Base-by-base conservation (phyloP, 2,329 filamentous ascomycete genomes). In the Penicillium sp. region DNA sequence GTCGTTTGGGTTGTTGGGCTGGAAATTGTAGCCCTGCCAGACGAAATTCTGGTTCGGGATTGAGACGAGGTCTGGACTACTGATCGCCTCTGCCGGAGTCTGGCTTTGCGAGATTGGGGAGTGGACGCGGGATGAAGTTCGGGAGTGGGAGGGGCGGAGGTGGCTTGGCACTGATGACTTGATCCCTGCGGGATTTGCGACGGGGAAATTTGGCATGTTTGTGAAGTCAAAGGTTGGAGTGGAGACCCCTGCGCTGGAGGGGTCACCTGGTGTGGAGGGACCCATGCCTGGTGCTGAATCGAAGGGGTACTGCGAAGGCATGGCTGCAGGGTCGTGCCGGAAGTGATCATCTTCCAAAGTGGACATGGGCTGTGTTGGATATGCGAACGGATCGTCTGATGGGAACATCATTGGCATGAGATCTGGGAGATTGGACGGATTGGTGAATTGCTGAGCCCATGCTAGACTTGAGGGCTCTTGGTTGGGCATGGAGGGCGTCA, bases 321-420 rank as follows among this genome's bases (percentile, higher is more conserved):
- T 51, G 9, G 46, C 56, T 8, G 51, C 7, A 6, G 48, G 54
- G 32, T 68, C 65, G 34, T 69, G 56, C 17, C 65, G 61, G 58
- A 72, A 71, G 53, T 70, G 66, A 19, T 64, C 66, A 45, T 72
- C 65, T 60, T 75, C 72, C 37, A 75, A 56, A 6, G 68, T 72
- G 5, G 70, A 72, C 69, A 75, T 70, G 6, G 74, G 72, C 52
- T 75, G 74, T 29, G 70, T 74, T 15, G 73, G 73, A 54, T 76
- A 76, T 5, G 73, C 74, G 51, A 75, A 76, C 13, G 74, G 74
- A 49, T 76, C 73, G 49, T 70, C 69, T 2, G 73, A 75, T 4
- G 74, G 73, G 52, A 72, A 76, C 74, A 76, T 76, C 57, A 76
- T 72, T 8, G 70, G 71, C 67, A 72, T 73, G 34, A 76, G 62